Conservation (phyloP, 306 rosid genomes). For the Neltuma alba region DNA sequence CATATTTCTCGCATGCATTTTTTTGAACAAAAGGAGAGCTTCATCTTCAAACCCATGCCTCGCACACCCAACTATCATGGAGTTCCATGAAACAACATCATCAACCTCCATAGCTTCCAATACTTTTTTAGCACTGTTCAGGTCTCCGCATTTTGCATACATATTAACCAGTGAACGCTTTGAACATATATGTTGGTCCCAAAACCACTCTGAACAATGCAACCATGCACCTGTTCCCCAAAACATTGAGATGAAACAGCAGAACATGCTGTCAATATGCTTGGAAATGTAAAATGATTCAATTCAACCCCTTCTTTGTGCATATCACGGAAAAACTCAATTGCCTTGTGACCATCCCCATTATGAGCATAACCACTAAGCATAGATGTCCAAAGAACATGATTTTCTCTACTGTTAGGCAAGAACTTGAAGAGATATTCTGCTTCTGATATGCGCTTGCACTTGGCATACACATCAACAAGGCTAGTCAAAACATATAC, state of each 20-base stretch:
- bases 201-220: slow-evolving; percentile 67
- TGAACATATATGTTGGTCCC: slow-evolving; percentile 73
- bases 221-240: slow-evolving; percentile 80
- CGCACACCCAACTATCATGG: slow-evolving; percentile 87
- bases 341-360: slow-evolving; percentile 67
- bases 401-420: slow-evolving; percentile 51
- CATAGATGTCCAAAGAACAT: slow-evolving; percentile 87
- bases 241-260: slow-evolving; percentile 57
- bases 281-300: slow-evolving; percentile 84
- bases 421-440: slow-evolving; percentile 61
- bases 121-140: slow-evolving; percentile 52
- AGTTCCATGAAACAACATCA: slow-evolving; percentile 83
- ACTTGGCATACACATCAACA: slow-evolving; percentile 90
- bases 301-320: slow-evolving; percentile 52
- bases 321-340: slow-evolving; percentile 69
- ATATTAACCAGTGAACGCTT: slow-evolving; percentile 83
- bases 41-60: slow-evolving; percentile 62
- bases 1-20: slow-evolving; percentile 72
- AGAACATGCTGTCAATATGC: slow-evolving; percentile 80
- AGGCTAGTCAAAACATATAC: slow-evolving; percentile 73
- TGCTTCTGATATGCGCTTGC: slow-evolving; percentile 66
- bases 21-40: slow-evolving; percentile 67
- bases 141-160: slow-evolving; percentile 84
- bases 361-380: slow-evolving; percentile 88
- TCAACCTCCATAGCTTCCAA: slow-evolving; percentile 69